Percentiles rank a stretch among this genome's conserved stretches.
Evolutionary conservation across 73 alveolate species (phyloP).

Genomic region (Symbiodinium natans): DNA sequence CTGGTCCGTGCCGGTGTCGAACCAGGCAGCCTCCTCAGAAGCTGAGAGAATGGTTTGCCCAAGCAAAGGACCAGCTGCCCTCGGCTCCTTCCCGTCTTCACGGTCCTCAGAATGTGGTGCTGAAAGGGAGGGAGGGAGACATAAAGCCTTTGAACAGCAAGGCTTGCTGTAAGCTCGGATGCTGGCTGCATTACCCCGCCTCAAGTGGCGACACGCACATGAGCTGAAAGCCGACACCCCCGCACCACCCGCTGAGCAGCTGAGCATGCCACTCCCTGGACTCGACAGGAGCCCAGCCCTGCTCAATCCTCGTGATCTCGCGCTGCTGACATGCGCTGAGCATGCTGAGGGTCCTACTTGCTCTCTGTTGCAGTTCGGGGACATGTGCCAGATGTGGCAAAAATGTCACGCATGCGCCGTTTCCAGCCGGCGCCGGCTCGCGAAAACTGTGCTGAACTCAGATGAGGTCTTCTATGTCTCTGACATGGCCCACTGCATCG

Average conservation of each 20-base stretch:
- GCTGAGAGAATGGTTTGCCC: not conserved
- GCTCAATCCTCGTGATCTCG: constrained; percentile 19
- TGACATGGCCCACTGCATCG: constrained; percentile 70
- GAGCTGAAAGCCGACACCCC: not conserved
- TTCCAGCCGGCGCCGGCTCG: too few relatives aligned
- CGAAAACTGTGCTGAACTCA: not conserved
- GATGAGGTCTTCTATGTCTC: constrained; percentile 74
- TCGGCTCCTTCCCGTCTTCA: constrained; percentile 27
- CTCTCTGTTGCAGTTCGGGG: too few relatives aligned
- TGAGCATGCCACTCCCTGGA: not conserved
- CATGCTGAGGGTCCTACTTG: too few relatives aligned
- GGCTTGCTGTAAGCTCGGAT: not conserved
- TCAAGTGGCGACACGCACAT: not conserved
- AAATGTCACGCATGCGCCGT: too few relatives aligned
- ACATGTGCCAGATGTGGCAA: too few relatives aligned
- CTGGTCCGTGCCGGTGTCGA: constrained; percentile 29
- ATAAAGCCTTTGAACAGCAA: too few relatives aligned
- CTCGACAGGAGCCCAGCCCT: constrained; percentile 41
- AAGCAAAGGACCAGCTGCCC: not conserved
- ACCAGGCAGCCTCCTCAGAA: constrained; percentile 63
- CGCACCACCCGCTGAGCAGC: not conserved
- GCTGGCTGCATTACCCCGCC: constrained; percentile 37
- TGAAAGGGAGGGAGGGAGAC: not conserved
- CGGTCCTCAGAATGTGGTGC: not conserved
- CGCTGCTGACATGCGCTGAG: too few relatives aligned